phyloP scores from a whole-genome alignment of 805 yeast genomes.

The Metschnikowia dekortorum region DNA sequence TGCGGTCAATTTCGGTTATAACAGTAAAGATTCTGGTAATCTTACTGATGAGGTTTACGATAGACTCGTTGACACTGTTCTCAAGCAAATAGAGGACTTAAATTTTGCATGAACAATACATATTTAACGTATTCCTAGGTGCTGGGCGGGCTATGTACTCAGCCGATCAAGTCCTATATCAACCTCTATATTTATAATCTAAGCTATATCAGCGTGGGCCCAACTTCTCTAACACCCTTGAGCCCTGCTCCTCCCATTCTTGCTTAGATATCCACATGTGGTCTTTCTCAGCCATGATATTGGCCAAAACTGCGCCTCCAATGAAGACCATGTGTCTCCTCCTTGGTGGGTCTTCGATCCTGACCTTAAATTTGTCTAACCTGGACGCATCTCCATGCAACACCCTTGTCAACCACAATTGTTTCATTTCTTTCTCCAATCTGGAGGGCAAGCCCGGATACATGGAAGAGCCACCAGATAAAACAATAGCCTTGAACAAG shows the following conservation, averaged over 20 bases:
- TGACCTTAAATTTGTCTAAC: constrained; percentile 86
- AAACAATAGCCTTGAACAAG: constrained; percentile 84
- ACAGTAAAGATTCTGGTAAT: constrained; percentile 35
- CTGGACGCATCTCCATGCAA: constrained; percentile 83
- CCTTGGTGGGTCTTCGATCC: constrained; percentile 98
- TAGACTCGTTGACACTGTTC: constrained; percentile 48
- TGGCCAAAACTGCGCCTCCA: constrained; percentile 97
- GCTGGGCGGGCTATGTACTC: background rate
- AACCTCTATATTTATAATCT: background rate
- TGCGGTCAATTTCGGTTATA: constrained; percentile 70
- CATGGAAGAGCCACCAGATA: constrained; percentile 98
- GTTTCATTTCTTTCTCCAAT: constrained; percentile 92
- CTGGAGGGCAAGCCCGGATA: constrained; percentile 97
- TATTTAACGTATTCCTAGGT: background rate
- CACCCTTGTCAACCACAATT: constrained; percentile 88
- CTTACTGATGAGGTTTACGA: constrained; percentile 34
- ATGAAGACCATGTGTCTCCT: constrained; percentile 98
- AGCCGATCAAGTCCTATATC: background rate
- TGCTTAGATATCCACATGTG: constrained; percentile 96
- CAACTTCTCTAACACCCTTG: constrained; percentile 76
- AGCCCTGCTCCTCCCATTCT: constrained; percentile 98
- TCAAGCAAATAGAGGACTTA: constrained; percentile 46
- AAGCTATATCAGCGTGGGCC: constrained; percentile 69
- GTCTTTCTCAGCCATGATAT: constrained; percentile 96
- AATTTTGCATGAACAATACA: constrained; percentile 23